phyloP scores from a whole-genome alignment of 1,284 basidiomycete species.

The Nidula niveotomentosa region DNA sequence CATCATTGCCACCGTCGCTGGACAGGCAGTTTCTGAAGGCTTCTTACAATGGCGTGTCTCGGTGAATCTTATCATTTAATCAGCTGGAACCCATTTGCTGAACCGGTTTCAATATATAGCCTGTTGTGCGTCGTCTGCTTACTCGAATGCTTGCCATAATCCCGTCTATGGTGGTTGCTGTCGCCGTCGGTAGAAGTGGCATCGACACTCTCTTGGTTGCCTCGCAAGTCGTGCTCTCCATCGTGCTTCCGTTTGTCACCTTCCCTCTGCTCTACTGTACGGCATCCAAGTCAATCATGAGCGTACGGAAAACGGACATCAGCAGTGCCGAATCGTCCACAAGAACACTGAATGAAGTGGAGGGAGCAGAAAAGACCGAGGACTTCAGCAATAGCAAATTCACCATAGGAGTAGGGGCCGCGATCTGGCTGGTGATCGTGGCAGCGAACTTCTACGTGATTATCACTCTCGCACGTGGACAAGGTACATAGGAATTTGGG shows the following conservation, averaged over 20 bases:
- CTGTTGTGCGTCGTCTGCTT: conserved; percentile 77
- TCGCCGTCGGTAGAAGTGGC: conserved; percentile 73
- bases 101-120: conserved; percentile 37
- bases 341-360: conserved; percentile 1
- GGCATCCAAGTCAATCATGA: conserved; percentile 70
- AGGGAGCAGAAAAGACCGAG: conserved; percentile 33
- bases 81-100: conserved; percentile 1
- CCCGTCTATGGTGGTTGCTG: conserved; percentile 84
- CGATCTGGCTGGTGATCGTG: conserved; percentile 64
- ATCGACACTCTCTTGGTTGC: conserved; percentile 83
- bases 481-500: too few relatives aligned
- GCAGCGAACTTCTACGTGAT: conserved; percentile 72
- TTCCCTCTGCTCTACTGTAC: conserved; percentile 82
- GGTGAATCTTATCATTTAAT: conserved; percentile 39
- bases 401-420: conserved; percentile 52
- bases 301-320: conserved; percentile 21
- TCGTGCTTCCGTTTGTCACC: conserved; percentile 88
- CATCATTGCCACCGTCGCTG: conserved; percentile 91
- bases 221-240: conserved; percentile 86
- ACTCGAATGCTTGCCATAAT: conserved; percentile 87
- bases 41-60: conserved; percentile 91
- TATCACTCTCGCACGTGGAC: conserved; percentile 35
- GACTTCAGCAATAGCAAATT: conserved; percentile 66
- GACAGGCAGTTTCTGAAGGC: conserved; percentile 92
- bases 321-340: background rate